Conservation (phyloP, 78 protist species). For the Dictyostelium discoideum region DNA sequence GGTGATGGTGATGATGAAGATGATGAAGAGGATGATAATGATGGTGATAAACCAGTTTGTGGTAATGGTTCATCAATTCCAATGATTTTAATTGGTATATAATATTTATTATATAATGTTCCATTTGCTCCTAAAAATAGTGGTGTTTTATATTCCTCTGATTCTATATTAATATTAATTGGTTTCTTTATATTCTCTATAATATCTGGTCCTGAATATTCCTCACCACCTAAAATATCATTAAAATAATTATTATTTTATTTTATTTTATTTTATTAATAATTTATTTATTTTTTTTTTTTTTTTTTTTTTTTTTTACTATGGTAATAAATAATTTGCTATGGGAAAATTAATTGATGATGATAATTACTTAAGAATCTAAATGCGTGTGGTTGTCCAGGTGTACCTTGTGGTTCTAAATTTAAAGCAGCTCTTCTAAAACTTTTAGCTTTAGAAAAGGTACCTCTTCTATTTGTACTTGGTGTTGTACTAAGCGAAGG, state of each 20-base stretch:
- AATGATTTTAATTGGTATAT: constrained; percentile 37
- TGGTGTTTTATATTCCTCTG: constrained; percentile 56
- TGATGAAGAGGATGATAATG: constrained; percentile 17
- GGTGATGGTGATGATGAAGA: background rate
- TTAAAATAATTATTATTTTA: background rate
- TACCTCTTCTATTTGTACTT: constrained; percentile 56
- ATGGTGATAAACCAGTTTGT: background rate
- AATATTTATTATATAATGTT: constrained; percentile 64
- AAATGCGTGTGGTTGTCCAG: constrained; percentile 38
- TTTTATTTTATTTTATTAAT: too few relatives aligned
- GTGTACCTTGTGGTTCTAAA: background rate
- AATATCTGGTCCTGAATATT: constrained; percentile 74
- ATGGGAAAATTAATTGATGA: background rate
- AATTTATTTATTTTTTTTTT: background rate
- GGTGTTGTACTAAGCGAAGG: background rate
- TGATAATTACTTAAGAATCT: constrained; percentile 63
- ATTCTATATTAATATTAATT: constrained; percentile 2
- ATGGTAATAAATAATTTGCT: background rate
- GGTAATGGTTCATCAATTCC: constrained; percentile 23
- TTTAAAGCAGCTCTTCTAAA: constrained; percentile 65
- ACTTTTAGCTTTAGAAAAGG: constrained; percentile 76
- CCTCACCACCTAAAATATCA: constrained; percentile 53
- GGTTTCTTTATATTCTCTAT: constrained; percentile 22
- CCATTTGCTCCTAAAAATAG: constrained; percentile 72
- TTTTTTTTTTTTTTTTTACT: background rate